Conservation (phyloP, 768 basidiomycete genomes). For the Coprinopsis strossmayeri region DNA sequence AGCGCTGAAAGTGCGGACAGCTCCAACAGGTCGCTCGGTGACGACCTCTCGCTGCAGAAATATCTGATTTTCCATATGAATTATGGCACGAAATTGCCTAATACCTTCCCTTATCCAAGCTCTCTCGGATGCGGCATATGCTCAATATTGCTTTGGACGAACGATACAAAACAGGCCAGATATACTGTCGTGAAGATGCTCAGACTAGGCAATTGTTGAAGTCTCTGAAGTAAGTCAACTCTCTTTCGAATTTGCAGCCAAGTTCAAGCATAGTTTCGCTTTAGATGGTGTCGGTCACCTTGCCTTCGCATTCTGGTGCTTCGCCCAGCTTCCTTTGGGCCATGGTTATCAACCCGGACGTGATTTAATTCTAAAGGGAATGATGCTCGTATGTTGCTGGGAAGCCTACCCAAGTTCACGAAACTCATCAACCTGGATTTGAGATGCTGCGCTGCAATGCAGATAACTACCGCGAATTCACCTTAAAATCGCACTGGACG, state of each 20-base stretch:
- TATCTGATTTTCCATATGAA: not conserved
- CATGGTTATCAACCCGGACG: not conserved
- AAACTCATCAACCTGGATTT: not conserved
- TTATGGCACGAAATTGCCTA: not conserved
- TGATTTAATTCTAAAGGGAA: not conserved
- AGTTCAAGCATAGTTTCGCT: not conserved
- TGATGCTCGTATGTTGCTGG: not conserved
- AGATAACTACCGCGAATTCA: not conserved
- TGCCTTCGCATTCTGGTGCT: not conserved
- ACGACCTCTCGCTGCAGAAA: not conserved
- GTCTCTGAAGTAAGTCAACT: not conserved
- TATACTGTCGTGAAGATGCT: not conserved
- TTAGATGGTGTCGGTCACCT: not conserved
- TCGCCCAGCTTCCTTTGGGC: not conserved
- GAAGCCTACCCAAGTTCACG: not conserved
- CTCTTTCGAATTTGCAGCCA: not conserved
- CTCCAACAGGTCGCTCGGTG: not conserved
- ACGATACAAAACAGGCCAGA: not conserved
- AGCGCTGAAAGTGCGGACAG: not conserved
- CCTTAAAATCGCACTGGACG: not conserved
- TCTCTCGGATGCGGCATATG: not conserved
- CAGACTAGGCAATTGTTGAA: not conserved
- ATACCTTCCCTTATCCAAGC: not conserved
- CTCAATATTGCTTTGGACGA: not conserved
- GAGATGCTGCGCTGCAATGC: not conserved